Base-by-base conservation (phyloP, 2,329 filamentous ascomycete species). In the Xylaria polymorpha region DNA sequence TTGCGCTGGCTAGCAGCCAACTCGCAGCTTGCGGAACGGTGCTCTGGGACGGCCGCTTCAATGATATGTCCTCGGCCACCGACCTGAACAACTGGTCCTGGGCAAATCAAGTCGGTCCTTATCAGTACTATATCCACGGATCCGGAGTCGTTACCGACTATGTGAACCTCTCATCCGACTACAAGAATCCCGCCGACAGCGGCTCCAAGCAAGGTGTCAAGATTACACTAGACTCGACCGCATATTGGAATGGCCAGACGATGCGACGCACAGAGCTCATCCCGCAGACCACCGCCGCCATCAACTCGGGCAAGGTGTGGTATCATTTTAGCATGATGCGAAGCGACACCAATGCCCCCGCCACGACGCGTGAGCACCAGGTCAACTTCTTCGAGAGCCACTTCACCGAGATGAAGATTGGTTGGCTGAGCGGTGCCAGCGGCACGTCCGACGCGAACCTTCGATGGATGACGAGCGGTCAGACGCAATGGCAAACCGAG, bases 71-170 rank as follows among this genome's bases (percentile, higher is more conserved):
- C 22, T 80, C 83, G n/a, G 82, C 82, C 59, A 76, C 83, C 2
- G 86, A 88, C 75, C 79, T 90, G n/a, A 81, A 84, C 74, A 84
- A 85, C 53, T 90, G 88, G 88, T 88, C 86, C 1, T 91, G 87
- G 86, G 83, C 83, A 9, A 90, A 88, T 76, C 85, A 90, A 79
- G 71, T 72, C 14, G 87, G 87, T 1, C 86, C 88, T 0, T 93
- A 91, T 80, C 91, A 93, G 79, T 93, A 91, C 83, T 93, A 93
- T 82, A 92, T 92, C 77, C 91, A 93, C 81, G 91, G 91, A 46
- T 80, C 81, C 8, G 85, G 84, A 8, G 60, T 81, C 0, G 83
- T 88, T 5, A 83, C 83, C 41, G 81, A 87, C 72, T 92, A 92
- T 79, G 84, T 92, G 73, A 88, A 88, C 74, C 82, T 92, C 1